phyloP scores from a whole-genome alignment of 2,329 filamentous ascomycete species.

The Diaporthe capsici region DNA sequence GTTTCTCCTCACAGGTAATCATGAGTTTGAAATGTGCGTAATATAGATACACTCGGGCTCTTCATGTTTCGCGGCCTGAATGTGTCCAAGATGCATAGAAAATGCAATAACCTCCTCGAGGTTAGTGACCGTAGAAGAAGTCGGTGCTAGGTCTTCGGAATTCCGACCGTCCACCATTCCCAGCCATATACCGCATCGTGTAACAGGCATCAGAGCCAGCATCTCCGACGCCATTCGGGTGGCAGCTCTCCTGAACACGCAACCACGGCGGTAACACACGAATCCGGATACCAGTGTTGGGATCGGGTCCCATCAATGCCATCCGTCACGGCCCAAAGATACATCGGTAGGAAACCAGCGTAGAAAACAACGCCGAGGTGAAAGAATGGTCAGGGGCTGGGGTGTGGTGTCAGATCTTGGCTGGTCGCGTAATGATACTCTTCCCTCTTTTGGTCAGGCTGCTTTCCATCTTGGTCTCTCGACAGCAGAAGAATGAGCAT shows the following conservation, averaged over 20 bases:
- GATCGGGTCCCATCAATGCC: background rate
- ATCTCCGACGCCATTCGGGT: conserved; percentile 16
- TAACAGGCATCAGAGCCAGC: background rate
- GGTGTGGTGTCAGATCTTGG: background rate
- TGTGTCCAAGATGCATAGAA: too few relatives aligned
- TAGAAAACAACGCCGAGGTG: background rate
- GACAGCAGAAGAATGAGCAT: background rate
- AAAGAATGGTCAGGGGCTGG: background rate
- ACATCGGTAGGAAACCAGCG: background rate
- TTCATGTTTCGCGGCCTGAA: too few relatives aligned
- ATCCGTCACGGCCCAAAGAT: background rate
- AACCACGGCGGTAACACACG: background rate
- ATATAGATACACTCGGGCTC: too few relatives aligned
- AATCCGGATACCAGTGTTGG: background rate
- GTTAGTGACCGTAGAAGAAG: background rate
- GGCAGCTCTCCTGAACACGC: too few relatives aligned
- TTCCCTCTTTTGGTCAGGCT: background rate
- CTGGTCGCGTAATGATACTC: background rate
- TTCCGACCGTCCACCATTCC: background rate
- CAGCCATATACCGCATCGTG: background rate
- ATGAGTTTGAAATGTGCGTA: too few relatives aligned
- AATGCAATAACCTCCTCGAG: background rate
- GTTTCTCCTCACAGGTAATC: too few relatives aligned
- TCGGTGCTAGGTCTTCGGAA: background rate
- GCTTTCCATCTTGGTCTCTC: background rate